Base-by-base conservation (phyloP, 495 filamentous ascomycete species). In the Lophiotrema nucula region DNA sequence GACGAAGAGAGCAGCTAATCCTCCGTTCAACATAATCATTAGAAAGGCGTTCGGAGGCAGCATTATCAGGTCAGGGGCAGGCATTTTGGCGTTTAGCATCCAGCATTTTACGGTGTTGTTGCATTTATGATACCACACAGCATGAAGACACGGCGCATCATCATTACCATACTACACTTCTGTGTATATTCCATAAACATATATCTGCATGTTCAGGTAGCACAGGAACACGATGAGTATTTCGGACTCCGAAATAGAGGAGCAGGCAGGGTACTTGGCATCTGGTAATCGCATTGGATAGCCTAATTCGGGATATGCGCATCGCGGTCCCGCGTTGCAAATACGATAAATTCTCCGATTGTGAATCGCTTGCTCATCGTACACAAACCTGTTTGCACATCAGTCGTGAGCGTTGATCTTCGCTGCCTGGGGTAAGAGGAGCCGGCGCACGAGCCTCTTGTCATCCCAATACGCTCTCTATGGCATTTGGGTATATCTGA, bases 1-100 rank as follows among this genome's bases (percentile, higher is more conserved):
- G 59, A 54, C 47, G 63, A 66, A 15, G 63, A 66, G 43, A 62
- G 58, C 45, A 60, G 25, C 49, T 65, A 59, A 57, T 47, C 22
- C 8, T 24, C 11, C 8, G 8, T 41, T 37, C 22, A 8, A 11
- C 26, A 41, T 24, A 47, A 24, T 18, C 16, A 54, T 41, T 25
- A 47, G n/a, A 11, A 49, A 19, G 57, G 50, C 50, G 44, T 55
- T 53, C 22, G 16, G 49, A n/a, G 24, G 53, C 43, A 57, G 50
- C 57, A 47, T 21, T 21, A 47, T 27, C n/a, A 39, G 12, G 4
- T 16, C n/a, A 47, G n/a, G 33, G 43, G 31, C 16, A 25, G 45
- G 42, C 47, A 39, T 47, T 62, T 38, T 28, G 48, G 49, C 41
- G 21, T 53, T 46, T 21, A 28, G 59, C 59, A 62, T 62, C n/a